Conservation (phyloP, 768 basidiomycete species). For the Punctularia strigosozonata region DNA sequence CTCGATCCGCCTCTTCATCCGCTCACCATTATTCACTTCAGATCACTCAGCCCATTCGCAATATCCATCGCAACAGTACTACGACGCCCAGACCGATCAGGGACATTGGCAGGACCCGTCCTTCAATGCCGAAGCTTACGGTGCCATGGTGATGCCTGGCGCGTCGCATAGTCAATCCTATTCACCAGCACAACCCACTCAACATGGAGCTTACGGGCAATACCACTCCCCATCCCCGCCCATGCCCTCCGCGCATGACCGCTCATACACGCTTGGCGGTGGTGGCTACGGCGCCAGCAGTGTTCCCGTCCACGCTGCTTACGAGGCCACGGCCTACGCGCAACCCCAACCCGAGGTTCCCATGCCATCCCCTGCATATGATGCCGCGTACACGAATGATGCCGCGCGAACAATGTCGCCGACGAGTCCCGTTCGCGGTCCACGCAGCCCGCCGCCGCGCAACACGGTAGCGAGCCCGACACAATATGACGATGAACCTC, state of each 20-base stretch:
- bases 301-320: too few species aligned
- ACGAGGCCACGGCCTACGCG: too few species aligned
- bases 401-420: too few species aligned
- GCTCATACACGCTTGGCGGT: constrained; percentile 46
- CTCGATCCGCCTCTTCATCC: not conserved
- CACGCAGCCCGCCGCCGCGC: too few species aligned
- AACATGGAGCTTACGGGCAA: constrained; percentile 6
- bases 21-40: constrained; percentile 14
- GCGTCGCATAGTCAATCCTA: constrained; percentile 10
- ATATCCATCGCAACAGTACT: constrained; percentile 36
- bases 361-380: too few species aligned
- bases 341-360: too few species aligned
- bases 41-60: constrained; percentile 46
- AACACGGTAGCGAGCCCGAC: too few species aligned
- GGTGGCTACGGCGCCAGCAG: constrained; percentile 40
- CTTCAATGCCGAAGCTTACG: constrained; percentile 30
- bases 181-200: not conserved
- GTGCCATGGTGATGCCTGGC: constrained; percentile 12
- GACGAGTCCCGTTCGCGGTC: too few species aligned
- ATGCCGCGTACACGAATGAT: too few species aligned
- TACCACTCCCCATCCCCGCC: constrained; percentile 8
- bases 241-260: constrained; percentile 23
- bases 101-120: constrained; percentile 15
- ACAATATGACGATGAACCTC: too few species aligned
- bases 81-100: constrained; percentile 36